These are phyloP conservation scores for Geotrichum histeridarum DNA, from an alignment of 1,139 yeast species.

Conservation along the genomic window DNA sequence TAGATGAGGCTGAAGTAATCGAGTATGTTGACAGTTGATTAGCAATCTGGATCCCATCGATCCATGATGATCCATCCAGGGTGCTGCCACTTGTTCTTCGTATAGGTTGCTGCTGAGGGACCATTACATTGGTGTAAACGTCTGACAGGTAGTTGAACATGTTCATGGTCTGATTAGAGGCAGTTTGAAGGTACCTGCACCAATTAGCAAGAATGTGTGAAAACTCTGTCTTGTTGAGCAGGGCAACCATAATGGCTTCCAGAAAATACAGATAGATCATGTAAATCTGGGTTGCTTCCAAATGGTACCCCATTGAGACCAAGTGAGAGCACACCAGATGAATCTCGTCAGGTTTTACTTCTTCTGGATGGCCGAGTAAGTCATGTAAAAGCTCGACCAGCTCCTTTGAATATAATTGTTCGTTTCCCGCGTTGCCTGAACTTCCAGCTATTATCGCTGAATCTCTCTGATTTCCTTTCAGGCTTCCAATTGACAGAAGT, in stretches of 20 bases:
- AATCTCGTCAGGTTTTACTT: constrained; percentile 9
- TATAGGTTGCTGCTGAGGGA: background rate
- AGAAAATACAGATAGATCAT: constrained; percentile 7
- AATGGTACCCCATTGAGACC: constrained; percentile 9
- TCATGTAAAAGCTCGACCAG: constrained; percentile 5
- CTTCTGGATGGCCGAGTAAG: background rate
- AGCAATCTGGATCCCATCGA: background rate
- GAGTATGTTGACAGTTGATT: background rate
- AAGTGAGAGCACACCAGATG: constrained; percentile 16
- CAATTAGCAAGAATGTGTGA: constrained; percentile 1
- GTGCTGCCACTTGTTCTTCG: background rate
- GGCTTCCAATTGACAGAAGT: constrained; percentile 12
- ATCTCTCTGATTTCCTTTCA: background rate
- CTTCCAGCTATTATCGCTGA: background rate
- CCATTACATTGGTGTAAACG: constrained; percentile 6
- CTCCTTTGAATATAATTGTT: constrained; percentile 1
- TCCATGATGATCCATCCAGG: background rate
- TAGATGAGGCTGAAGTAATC: background rate
- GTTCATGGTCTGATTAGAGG: background rate
- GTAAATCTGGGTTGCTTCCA: constrained; percentile 16
- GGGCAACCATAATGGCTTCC: constrained; percentile 16
- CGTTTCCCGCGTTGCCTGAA: background rate
- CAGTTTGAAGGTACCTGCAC: constrained; percentile 2
- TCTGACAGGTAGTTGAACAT: constrained; percentile 8
- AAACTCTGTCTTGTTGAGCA: constrained; percentile 9